Evolutionary conservation across 768 basidiomycete species (phyloP).

Genomic region (Tephrocybe sp.): DNA sequence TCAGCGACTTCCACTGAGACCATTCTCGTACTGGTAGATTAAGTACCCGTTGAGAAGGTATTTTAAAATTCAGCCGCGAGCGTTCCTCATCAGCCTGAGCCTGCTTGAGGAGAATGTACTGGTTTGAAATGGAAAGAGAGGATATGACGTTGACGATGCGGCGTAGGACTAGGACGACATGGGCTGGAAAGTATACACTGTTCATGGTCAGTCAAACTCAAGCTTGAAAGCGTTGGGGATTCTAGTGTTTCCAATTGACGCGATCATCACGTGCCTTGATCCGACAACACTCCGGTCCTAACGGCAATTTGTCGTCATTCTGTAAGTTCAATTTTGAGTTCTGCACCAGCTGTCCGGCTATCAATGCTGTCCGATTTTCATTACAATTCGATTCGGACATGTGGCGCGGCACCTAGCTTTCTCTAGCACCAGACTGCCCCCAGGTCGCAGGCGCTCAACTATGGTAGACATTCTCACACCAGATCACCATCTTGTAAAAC

Average conservation of each 20-base stretch:
- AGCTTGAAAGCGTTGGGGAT: conserved; percentile 7
- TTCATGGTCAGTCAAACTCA: conserved; percentile 29
- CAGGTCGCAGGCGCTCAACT: too few species aligned
- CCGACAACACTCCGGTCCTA: too few species aligned
- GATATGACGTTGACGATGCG: conserved; percentile 70
- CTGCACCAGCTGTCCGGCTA: too few species aligned
- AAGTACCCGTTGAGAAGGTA: conserved; percentile 14
- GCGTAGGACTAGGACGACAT: conserved; percentile 60
- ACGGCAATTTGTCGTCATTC: too few species aligned
- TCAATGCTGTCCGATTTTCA: too few species aligned
- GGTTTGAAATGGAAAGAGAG: conserved; percentile 66
- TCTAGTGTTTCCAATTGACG: conserved; percentile 6
- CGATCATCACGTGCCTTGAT: conserved; percentile 11
- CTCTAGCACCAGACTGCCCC: too few species aligned
- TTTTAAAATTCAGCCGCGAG: conserved; percentile 3
- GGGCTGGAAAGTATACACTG: conserved; percentile 53
- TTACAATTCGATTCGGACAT: too few species aligned
- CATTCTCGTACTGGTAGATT: conserved; percentile 23
- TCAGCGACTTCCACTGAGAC: conserved; percentile 27
- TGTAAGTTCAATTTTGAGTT: too few species aligned
- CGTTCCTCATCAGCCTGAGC: conserved; percentile 16
- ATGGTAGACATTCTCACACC: too few species aligned
- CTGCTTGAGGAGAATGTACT: conserved; percentile 45
- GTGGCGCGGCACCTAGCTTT: too few species aligned
- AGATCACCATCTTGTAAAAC: too few species aligned